These are phyloP conservation scores for Ceratocystis lukuohia DNA, from an alignment of 2,329 filamentous ascomycete species.

Conservation along the genomic window DNA sequence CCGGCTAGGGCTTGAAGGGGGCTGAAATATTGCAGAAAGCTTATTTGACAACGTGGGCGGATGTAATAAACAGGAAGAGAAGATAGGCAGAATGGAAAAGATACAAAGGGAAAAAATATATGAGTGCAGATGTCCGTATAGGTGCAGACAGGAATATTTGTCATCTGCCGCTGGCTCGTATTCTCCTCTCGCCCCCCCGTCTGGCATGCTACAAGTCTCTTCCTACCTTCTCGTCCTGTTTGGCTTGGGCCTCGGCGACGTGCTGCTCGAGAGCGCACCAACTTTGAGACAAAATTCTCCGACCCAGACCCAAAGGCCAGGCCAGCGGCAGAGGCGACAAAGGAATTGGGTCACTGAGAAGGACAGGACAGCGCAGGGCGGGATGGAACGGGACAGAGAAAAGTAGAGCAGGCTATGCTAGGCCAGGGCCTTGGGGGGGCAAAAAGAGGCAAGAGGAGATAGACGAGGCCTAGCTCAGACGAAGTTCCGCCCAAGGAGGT, in stretches of 20 bases:
- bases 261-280: constrained; percentile 1
- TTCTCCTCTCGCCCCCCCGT: not conserved
- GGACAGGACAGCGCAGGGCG: not conserved
- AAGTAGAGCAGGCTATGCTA: too few relatives aligned
- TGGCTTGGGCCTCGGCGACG: not conserved
- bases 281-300: constrained; percentile 8
- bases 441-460: too few relatives aligned
- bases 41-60: not conserved
- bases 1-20: not conserved
- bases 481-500: too few relatives aligned
- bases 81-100: not conserved
- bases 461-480: too few relatives aligned
- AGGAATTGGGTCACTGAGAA: not conserved
- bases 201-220: not conserved
- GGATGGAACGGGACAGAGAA: too few relatives aligned
- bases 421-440: too few relatives aligned
- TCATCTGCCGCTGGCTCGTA: not conserved
- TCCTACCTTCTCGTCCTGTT: not conserved
- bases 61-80: not conserved
- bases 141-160: not conserved
- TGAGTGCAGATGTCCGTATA: not conserved
- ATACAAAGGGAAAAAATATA: not conserved
- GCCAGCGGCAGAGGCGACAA: not conserved
- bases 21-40: not conserved
- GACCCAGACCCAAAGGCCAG: not conserved